Evolutionary conservation across 768 basidiomycete genomes (phyloP).

Genomic region (Agaricus bisporus): DNA sequence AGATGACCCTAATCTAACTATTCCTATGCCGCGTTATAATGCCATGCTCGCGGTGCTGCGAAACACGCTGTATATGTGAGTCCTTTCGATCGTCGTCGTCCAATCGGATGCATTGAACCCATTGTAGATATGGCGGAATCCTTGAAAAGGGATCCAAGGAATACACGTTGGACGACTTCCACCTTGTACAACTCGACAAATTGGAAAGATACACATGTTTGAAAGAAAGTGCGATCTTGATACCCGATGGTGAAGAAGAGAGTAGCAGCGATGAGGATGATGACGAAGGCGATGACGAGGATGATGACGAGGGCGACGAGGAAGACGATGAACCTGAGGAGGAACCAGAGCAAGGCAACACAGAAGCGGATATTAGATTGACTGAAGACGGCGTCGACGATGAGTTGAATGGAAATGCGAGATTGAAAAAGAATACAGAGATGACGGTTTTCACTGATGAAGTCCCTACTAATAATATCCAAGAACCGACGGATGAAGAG

Average conservation of each 20-base stretch:
- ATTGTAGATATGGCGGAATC: conserved; percentile 77
- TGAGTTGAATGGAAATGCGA: conserved; percentile 9
- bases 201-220: conserved; percentile 73
- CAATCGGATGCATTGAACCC: neutral
- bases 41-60: conserved; percentile 81
- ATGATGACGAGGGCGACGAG: conserved; percentile 47
- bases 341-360: conserved; percentile 43
- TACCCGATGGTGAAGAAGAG: conserved; percentile 56
- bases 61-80: conserved; percentile 84
- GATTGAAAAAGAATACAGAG: conserved; percentile 16
- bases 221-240: conserved; percentile 56
- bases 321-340: conserved; percentile 41
- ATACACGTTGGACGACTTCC: conserved; percentile 87
- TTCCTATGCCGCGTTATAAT: conserved; percentile 75
- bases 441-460: neutral
- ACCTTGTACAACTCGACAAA: conserved; percentile 77
- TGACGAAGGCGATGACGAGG: no score
- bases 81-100: conserved; percentile 1
- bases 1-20: conserved; percentile 59
- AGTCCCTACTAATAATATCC: neutral
- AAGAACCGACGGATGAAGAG: neutral
- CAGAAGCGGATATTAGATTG: conserved; percentile 22
- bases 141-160: conserved; percentile 78
- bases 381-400: conserved; percentile 24
- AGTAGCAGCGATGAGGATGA: conserved; percentile 59